Conservation (phyloP, 208 protist genomes). For the Porcisia hertigi region DNA sequence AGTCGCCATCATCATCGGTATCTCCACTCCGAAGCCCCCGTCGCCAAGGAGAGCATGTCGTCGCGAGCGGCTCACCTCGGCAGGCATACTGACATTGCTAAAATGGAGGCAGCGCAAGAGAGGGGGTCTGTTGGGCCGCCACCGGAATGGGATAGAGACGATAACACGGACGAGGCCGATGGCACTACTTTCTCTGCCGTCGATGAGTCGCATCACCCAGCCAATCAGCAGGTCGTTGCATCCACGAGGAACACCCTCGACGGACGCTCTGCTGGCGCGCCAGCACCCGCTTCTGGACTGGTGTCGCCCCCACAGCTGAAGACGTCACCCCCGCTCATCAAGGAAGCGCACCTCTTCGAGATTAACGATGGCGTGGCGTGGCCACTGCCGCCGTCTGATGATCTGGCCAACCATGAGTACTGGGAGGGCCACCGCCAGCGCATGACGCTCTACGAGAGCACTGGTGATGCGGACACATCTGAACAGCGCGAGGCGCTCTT, state of each 20-base stretch:
- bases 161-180: not conserved
- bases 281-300: not conserved
- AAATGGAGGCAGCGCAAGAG: constrained; percentile 19
- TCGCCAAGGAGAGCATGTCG: not conserved
- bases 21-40: not conserved
- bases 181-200: not conserved
- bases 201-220: not conserved
- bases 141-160: constrained; percentile 10
- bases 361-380: constrained; percentile 82
- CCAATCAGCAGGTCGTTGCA: not conserved
- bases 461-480: constrained; percentile 21
- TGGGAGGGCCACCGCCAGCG: constrained; percentile 61
- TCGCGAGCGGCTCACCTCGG: not conserved
- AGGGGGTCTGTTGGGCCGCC: not conserved
- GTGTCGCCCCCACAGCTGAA: not conserved
- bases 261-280: not conserved
- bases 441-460: constrained; percentile 76
- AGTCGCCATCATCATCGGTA: constrained; percentile 57
- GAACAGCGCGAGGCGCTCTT: constrained; percentile 25
- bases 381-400: constrained; percentile 64
- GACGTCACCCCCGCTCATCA: constrained; percentile 38
- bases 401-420: constrained; percentile 64
- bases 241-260: not conserved
- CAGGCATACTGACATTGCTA: constrained; percentile 5
- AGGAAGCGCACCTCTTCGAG: constrained; percentile 80